Conservation (phyloP, 2,329 filamentous ascomycete genomes). For the Colletotrichum chrysophilum region DNA sequence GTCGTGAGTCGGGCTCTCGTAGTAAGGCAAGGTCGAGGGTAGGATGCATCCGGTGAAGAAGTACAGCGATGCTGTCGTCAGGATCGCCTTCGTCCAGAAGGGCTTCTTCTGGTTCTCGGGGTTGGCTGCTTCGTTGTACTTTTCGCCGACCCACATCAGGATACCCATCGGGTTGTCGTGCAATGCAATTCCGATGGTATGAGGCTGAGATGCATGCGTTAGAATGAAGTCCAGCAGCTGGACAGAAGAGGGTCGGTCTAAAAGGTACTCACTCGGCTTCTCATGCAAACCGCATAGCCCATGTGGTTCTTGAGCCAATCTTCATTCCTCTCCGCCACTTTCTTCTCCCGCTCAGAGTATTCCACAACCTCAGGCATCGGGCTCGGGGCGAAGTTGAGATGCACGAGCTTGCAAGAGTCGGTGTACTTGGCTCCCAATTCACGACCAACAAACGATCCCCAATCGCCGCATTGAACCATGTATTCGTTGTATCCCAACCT, state of each 20-base stretch:
- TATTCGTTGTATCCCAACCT: constrained; percentile 43
- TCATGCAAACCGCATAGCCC: constrained; percentile 45
- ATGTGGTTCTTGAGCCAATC: constrained; percentile 41
- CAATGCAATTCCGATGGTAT: constrained; percentile 45
- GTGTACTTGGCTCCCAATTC: constrained; percentile 37
- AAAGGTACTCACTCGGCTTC: constrained; percentile 34
- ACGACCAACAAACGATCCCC: constrained; percentile 43
- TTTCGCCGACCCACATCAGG: constrained; percentile 48
- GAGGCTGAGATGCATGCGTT: constrained; percentile 30
- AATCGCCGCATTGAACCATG: constrained; percentile 43
- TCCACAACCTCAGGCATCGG: constrained; percentile 33
- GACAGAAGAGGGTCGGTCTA: background rate
- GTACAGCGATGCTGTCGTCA: constrained; percentile 26
- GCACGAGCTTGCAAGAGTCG: constrained; percentile 39
- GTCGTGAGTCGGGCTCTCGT: constrained; percentile 20
- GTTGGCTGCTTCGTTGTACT: constrained; percentile 28
- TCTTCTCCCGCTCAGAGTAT: constrained; percentile 35
- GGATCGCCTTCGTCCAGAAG: constrained; percentile 16
- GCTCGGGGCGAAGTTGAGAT: constrained; percentile 45
- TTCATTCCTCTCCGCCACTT: constrained; percentile 31
- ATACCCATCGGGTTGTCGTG: constrained; percentile 48
- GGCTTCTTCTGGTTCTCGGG: constrained; percentile 21
- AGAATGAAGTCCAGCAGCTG: background rate
- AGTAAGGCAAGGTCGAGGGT: constrained; percentile 24
- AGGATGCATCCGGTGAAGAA: constrained; percentile 28